These are phyloP conservation scores for Neoboletus magnificus DNA, from an alignment of 768 basidiomycete species.

Conservation along the genomic window DNA sequence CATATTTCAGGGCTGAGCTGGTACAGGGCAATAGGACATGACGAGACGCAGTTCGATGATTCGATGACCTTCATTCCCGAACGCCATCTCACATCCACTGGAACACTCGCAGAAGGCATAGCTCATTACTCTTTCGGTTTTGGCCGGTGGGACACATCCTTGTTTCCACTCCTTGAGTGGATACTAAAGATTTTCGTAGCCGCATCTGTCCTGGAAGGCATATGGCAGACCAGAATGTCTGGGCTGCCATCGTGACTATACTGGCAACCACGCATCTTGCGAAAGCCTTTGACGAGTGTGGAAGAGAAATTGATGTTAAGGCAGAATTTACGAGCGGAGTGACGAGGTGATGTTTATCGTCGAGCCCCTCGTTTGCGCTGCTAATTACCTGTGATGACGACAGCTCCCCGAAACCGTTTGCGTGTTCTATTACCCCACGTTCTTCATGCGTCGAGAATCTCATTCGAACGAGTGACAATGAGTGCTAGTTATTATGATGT, in stretches of 20 bases:
- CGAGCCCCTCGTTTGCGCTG: not conserved
- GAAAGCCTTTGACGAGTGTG: conserved; percentile 27
- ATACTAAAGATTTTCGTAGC: conserved; percentile 9
- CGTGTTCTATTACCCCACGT: conserved; percentile 18
- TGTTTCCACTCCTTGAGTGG: not conserved
- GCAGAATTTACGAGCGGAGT: conserved; percentile 24
- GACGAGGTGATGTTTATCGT: conserved; percentile 10
- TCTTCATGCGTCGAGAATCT: conserved; percentile 16
- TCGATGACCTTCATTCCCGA: conserved; percentile 54
- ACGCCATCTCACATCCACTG: conserved; percentile 40
- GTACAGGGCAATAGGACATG: conserved; percentile 46
- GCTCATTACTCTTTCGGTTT: conserved; percentile 17
- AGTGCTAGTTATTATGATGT: not conserved
- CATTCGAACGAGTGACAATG: conserved; percentile 4
- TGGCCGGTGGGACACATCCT: conserved; percentile 21
- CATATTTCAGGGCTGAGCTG: not conserved
- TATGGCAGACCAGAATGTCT: conserved; percentile 33
- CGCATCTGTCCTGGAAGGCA: conserved; percentile 34
- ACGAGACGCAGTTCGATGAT: conserved; percentile 48
- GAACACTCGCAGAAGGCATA: conserved; percentile 10
- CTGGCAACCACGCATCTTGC: conserved; percentile 28
- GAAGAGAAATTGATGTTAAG: conserved; percentile 29
- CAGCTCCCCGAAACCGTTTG: conserved; percentile 26
- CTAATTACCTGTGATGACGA: not conserved
- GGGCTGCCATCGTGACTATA: conserved; percentile 31